Base-by-base conservation (phyloP, 495 filamentous ascomycete genomes). In the Mytilinidion resinicola region DNA sequence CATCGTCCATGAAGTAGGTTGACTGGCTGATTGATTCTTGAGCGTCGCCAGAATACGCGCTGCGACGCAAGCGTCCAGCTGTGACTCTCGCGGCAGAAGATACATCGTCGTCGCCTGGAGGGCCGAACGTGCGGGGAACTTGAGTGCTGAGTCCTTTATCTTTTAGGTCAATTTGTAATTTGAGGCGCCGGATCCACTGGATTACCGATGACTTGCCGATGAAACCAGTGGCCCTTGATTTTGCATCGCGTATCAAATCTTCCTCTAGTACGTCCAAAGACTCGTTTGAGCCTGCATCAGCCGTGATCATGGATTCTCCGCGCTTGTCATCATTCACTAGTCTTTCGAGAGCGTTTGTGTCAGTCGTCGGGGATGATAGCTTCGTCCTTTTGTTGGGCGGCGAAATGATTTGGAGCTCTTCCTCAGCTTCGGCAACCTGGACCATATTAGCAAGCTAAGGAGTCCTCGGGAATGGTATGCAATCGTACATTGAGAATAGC, bases 181-280 rank as follows among this genome's bases (percentile, higher is more conserved):
- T 41, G 19, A 80, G 63, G 19, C 71, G 74, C 53, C 81, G 79
- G 4, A 84, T 71, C 84, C 84, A 86, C 39, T 70, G 69, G 9
- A 83, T 75, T 52, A 83, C 80, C 0, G 83, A 86, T 47, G 77
- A 81, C 55, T 80, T 82, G 17, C 84, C 84, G 55, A 84, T 72
- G 61, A 79, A 85, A 0, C 82, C 80, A 12, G 76, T 81, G 3
- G 72, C 69, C 59, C 72, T 66, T 8, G 75, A 69, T 41, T 70
- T 66, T 58, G 78, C 73, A 33, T 65, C 79, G 25, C 75, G 75
- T 61, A 83, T 83, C 12, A 80, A 64, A 48, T 87, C 85, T 63
- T 86, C 80, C 42, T 81, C 73, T n/a, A 85, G 76, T 11, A 76
- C 72, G 60, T 86, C 85, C 20, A 83, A 69, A 11, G 80, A 82